Percentiles rank a stretch among this genome's conserved stretches.
phyloP scores from a whole-genome alignment of 768 basidiomycete species.

The Exsudoporus frostii region DNA sequence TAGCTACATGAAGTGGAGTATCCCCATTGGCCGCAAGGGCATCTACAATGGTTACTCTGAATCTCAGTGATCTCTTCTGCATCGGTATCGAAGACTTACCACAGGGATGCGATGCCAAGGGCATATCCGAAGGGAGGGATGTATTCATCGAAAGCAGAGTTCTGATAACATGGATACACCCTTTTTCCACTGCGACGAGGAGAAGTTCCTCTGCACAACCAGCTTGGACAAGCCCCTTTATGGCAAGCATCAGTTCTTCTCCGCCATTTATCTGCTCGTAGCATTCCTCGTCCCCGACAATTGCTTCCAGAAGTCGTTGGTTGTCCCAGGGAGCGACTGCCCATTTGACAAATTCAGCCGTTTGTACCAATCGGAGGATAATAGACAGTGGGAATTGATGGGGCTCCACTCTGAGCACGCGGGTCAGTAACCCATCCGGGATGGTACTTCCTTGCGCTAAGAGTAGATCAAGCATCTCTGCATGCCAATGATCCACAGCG shows the following conservation, averaged over 20 bases:
- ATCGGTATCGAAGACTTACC: neutral
- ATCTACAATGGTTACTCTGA: neutral
- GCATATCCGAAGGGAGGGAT: too few species aligned
- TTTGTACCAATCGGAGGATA: neutral
- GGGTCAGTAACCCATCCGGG: neutral
- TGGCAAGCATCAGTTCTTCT: neutral
- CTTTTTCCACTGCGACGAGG: slow-evolving; percentile 3
- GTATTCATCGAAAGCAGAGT: neutral
- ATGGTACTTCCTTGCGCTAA: neutral
- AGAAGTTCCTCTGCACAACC: slow-evolving; percentile 3
- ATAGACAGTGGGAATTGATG: slow-evolving; percentile 3
- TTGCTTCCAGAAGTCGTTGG: neutral
- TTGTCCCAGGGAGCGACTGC: neutral
- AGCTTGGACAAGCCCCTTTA: neutral
- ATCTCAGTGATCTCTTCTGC: neutral
- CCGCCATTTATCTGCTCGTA: neutral
- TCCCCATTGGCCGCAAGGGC: slow-evolving; percentile 2
- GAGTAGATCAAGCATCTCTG: slow-evolving; percentile 2
- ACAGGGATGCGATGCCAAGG: neutral
- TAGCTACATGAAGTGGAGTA: slow-evolving; percentile 2
- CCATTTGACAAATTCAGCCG: neutral
- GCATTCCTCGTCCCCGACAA: neutral
- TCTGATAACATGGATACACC: neutral
- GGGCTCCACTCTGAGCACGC: neutral
- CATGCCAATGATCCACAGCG: slow-evolving; percentile 2